Conservation (phyloP, 495 filamentous ascomycete genomes). For the Halenospora varia region DNA sequence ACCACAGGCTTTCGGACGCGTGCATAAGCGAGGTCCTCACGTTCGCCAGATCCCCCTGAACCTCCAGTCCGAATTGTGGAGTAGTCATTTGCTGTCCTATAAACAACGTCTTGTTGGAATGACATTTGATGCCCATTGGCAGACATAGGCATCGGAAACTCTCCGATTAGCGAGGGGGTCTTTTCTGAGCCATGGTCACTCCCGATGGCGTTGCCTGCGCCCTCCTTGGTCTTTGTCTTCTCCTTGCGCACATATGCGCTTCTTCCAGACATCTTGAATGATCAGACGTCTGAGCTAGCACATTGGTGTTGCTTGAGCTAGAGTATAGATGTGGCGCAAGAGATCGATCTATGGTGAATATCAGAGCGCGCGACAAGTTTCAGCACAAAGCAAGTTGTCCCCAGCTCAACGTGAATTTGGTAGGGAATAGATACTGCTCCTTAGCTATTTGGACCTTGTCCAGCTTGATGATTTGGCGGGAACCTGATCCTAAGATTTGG, state of each 20-base stretch:
- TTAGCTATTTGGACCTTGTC: no score
- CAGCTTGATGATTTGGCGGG: no score
- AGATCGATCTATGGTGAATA: neutral
- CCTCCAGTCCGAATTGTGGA: constrained; percentile 21
- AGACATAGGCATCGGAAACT: constrained; percentile 25
- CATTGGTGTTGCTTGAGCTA: neutral
- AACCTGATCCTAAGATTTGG: no score
- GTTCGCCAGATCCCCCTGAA: constrained; percentile 31
- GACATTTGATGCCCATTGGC: neutral
- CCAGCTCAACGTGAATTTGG: no score
- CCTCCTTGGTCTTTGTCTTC: constrained; percentile 43
- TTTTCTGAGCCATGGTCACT: constrained; percentile 4
- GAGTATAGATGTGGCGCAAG: neutral
- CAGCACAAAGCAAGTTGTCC: no score
- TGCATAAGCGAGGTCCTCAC: constrained; percentile 38
- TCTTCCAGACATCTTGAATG: constrained; percentile 45
- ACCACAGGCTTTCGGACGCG: constrained; percentile 37
- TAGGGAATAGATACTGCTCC: no score
- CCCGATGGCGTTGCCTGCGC: neutral
- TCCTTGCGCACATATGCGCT: constrained; percentile 52
- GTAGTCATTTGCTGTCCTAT: constrained; percentile 9
- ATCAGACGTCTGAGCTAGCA: neutral
- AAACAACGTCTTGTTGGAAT: neutral
- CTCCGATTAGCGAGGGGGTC: constrained; percentile 14
- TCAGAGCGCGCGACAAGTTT: neutral